Percentiles rank a stretch among this genome's conserved stretches.
These are phyloP conservation scores for Aspergillus neoniger DNA, from an alignment of 2,329 filamentous ascomycete genomes.

Conservation along the genomic window DNA sequence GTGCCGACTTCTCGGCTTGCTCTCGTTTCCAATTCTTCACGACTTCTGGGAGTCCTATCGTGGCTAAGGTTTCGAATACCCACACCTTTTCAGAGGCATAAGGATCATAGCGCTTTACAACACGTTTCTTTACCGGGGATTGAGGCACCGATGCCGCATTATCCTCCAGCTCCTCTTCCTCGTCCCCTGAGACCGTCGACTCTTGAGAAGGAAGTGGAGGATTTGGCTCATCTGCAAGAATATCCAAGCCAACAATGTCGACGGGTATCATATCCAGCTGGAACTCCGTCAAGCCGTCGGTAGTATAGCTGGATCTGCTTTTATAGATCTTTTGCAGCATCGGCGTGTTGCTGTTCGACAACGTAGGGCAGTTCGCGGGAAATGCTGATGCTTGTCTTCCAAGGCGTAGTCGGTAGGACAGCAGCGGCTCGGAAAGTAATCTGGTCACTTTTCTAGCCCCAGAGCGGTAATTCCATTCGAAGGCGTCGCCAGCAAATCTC, in stretches of 20 bases:
- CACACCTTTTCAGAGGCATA: conserved; percentile 66
- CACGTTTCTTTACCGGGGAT: conserved; percentile 28
- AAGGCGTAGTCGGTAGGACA: conserved; percentile 61
- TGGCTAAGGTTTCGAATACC: conserved; percentile 66
- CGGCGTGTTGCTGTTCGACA: conserved; percentile 50
- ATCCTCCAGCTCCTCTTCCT: conserved; percentile 35
- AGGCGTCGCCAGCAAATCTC: conserved; percentile 73
- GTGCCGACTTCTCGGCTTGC: conserved; percentile 33
- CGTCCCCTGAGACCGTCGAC: conserved; percentile 33
- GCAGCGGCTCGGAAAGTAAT: conserved; percentile 73
- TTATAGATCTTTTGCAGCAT: conserved; percentile 69
- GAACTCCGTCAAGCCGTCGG: conserved; percentile 74
- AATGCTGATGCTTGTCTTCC: conserved; percentile 40
- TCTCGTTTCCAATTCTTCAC: conserved; percentile 65
- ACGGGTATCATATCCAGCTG: conserved; percentile 76
- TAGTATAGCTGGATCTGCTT: conserved; percentile 69
- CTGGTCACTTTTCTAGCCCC: conserved; percentile 85
- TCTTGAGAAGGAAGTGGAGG: conserved; percentile 45
- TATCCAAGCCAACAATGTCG: conserved; percentile 74
- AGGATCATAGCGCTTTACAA: conserved; percentile 60
- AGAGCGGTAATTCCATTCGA: conserved; percentile 78
- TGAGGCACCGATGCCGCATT: conserved; percentile 25
- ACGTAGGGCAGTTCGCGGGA: conserved; percentile 30
- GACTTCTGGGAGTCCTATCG: conserved; percentile 64
- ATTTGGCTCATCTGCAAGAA: conserved; percentile 70